Evolutionary conservation across 176 grass and related monocot genomes (phyloP).

Genomic region (Bonia amplexicaulis): DNA sequence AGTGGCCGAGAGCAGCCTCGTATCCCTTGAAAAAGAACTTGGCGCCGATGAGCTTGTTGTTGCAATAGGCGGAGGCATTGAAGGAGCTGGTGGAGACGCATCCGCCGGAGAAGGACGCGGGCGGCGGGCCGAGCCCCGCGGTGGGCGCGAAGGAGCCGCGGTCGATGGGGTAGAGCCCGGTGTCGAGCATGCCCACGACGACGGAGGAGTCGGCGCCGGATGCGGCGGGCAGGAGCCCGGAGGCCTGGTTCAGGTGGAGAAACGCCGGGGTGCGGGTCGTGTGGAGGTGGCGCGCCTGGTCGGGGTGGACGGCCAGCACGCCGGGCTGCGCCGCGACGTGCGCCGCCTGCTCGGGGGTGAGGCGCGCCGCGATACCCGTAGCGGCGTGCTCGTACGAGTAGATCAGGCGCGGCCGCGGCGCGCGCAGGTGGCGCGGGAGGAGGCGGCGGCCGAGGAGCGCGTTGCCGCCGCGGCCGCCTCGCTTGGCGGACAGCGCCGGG

Average conservation of each 20-base stretch:
- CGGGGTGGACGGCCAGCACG: slow-evolving; percentile 53
- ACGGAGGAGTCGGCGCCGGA: slow-evolving; percentile 19
- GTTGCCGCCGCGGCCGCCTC: not conserved
- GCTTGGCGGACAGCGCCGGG: slow-evolving; percentile 3
- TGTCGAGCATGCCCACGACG: slow-evolving; percentile 70
- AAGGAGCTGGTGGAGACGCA: slow-evolving; percentile 43
- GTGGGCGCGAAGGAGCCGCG: slow-evolving; percentile 27
- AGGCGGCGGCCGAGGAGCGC: slow-evolving; percentile 27
- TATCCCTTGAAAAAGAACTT: slow-evolving; percentile 82
- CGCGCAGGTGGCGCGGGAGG: slow-evolving; percentile 31
- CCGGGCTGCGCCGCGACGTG: slow-evolving; percentile 32
- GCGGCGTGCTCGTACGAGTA: slow-evolving; percentile 44
- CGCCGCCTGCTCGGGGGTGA: slow-evolving; percentile 34
- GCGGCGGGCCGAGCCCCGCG: slow-evolving; percentile 3
- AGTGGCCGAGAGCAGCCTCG: slow-evolving; percentile 44
- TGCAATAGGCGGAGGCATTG: slow-evolving; percentile 65
- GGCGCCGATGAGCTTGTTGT: slow-evolving; percentile 72
- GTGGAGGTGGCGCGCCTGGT: slow-evolving; percentile 51
- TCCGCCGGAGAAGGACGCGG: slow-evolving; percentile 33
- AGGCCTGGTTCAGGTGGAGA: slow-evolving; percentile 41
- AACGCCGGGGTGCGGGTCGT: slow-evolving; percentile 64
- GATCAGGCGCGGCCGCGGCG: slow-evolving; percentile 11
- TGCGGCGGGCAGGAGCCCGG: slow-evolving; percentile 56
- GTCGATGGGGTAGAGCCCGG: slow-evolving; percentile 46
- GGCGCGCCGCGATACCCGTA: slow-evolving; percentile 55